A percentile compares a stretch with the other conserved stretches of the same genome.
Conservation (phyloP, 441 rosid genomes). For the Erysimum pusillum region DNA sequence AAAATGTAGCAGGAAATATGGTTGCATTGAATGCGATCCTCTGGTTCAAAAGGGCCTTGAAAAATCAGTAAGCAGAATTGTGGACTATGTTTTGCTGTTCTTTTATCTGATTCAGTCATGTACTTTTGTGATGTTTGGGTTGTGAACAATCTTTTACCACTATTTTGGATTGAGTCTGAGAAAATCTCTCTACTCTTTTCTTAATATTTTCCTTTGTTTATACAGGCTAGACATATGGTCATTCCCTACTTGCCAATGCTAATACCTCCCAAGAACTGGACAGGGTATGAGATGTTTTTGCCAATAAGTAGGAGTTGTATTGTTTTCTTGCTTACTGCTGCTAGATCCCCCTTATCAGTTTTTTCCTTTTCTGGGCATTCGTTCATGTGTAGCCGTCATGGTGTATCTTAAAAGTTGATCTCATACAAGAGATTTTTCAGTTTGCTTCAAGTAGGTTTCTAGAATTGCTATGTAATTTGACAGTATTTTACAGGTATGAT, state of each 20-base stretch:
- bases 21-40: slow-evolving; percentile 95
- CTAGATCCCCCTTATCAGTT: slow-evolving; percentile 15
- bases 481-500: slow-evolving; percentile 72
- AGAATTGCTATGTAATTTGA: slow-evolving; percentile 42
- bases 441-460: slow-evolving; percentile 33
- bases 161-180: slow-evolving; percentile 32
- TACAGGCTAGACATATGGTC: slow-evolving; percentile 96
- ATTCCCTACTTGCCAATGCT: slow-evolving; percentile 99
- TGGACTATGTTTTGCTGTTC: slow-evolving; percentile 28
- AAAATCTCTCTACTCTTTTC: slow-evolving; percentile 33
- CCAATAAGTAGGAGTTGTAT: slow-evolving; percentile 14
- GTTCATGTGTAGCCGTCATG: slow-evolving; percentile 19
- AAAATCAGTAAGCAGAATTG: slow-evolving; percentile 73
- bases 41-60: slow-evolving; percentile 85
- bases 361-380: slow-evolving; percentile 12
- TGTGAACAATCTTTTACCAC: slow-evolving; percentile 10
- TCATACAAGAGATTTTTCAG: slow-evolving; percentile 8
- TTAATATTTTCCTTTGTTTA: slow-evolving; percentile 41
- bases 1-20: slow-evolving; percentile 82
- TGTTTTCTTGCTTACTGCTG: slow-evolving; percentile 26
- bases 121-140: slow-evolving; percentile 30
- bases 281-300: slow-evolving; percentile 65
- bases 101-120: slow-evolving; percentile 13
- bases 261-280: slow-evolving; percentile 92
- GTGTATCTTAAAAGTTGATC: slow-evolving; percentile 24